Percentiles rank a stretch among this genome's conserved stretches.
phyloP scores from a whole-genome alignment of 192 early-diverging fungal genomes.

The Phlyctochytrium planicorne region DNA sequence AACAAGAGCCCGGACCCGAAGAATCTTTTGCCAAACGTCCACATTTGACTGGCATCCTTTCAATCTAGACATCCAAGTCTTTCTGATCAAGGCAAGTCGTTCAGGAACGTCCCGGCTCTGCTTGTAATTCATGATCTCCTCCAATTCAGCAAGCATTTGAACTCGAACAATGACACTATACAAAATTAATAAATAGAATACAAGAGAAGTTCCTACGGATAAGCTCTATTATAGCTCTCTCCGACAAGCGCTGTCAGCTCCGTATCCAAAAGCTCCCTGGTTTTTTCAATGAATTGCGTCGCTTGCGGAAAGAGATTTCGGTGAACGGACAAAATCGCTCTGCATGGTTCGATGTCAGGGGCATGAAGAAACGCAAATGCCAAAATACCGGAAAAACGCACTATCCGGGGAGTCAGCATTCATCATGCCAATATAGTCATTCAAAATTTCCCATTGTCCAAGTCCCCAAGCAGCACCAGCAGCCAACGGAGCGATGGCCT shows the following conservation, averaged over 20 bases:
- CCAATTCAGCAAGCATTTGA: constrained; percentile 97
- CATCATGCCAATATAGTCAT: constrained; percentile 82
- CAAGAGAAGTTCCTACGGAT: constrained; percentile 47
- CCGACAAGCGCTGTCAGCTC: constrained; percentile 83
- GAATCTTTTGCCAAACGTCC: constrained; percentile 90
- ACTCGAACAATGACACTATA: constrained; percentile 80
- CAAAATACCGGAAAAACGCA: constrained; percentile 66
- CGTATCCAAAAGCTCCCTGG: constrained; percentile 79
- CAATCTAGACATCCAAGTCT: constrained; percentile 88
- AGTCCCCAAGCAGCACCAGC: constrained; percentile 91
- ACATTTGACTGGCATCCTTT: constrained; percentile 89
- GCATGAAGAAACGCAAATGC: neutral
- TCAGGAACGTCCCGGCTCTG: constrained; percentile 77
- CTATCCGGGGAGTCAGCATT: constrained; percentile 76
- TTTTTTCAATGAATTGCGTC: constrained; percentile 70
- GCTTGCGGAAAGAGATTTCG: constrained; percentile 75
- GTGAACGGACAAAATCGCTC: constrained; percentile 81
- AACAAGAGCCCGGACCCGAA: constrained; percentile 86
- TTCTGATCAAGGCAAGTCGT: constrained; percentile 68
- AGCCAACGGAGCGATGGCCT: constrained; percentile 80
- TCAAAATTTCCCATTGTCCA: constrained; percentile 84
- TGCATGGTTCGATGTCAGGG: neutral
- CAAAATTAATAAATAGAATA: neutral
- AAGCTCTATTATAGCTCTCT: constrained; percentile 93
- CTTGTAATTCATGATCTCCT: constrained; percentile 94